A percentile compares a stretch with the other conserved stretches of the same genome.
Conservation (phyloP, 1,139 yeast species). For the Candida tunisiensis region DNA sequence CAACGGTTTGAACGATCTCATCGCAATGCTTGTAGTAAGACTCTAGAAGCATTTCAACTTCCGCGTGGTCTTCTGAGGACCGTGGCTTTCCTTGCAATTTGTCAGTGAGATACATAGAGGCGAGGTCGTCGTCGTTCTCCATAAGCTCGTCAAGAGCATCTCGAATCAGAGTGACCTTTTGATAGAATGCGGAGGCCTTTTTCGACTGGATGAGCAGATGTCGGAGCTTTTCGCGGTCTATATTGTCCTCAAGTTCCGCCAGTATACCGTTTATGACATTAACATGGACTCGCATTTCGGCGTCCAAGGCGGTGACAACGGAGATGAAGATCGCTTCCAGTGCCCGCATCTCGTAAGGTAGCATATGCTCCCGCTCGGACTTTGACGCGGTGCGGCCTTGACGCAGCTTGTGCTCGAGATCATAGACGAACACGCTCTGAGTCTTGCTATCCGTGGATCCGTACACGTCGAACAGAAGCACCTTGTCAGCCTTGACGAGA, state of each 20-base stretch:
- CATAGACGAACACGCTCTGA: constrained; percentile 72
- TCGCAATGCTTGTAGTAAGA: constrained; percentile 92
- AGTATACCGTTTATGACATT: constrained; percentile 62
- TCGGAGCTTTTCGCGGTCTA: constrained; percentile 69
- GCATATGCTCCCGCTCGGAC: too few species aligned
- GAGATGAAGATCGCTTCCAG: constrained; percentile 76
- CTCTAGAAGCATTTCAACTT: constrained; percentile 81
- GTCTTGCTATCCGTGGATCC: constrained; percentile 40
- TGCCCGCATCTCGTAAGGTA: constrained; percentile 70
- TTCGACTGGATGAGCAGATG: constrained; percentile 70
- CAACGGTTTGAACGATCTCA: constrained; percentile 90
- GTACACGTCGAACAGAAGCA: constrained; percentile 68
- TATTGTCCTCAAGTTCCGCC: constrained; percentile 68
- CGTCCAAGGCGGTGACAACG: constrained; percentile 67
- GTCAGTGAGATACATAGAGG: constrained; percentile 62
- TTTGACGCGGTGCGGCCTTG: constrained; percentile 13
- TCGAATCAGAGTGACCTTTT: constrained; percentile 68
- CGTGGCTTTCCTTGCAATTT: constrained; percentile 19
- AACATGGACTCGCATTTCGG: constrained; percentile 67
- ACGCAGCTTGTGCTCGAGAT: constrained; percentile 65
- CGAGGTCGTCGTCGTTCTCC: constrained; percentile 85
- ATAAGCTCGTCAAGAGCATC: constrained; percentile 75
- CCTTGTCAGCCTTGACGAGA: constrained; percentile 60
- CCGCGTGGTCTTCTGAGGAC: constrained; percentile 26
- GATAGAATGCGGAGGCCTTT: constrained; percentile 62